Base-by-base conservation (phyloP, 129 eudicot genomes). In the Saussurea involucrata region DNA sequence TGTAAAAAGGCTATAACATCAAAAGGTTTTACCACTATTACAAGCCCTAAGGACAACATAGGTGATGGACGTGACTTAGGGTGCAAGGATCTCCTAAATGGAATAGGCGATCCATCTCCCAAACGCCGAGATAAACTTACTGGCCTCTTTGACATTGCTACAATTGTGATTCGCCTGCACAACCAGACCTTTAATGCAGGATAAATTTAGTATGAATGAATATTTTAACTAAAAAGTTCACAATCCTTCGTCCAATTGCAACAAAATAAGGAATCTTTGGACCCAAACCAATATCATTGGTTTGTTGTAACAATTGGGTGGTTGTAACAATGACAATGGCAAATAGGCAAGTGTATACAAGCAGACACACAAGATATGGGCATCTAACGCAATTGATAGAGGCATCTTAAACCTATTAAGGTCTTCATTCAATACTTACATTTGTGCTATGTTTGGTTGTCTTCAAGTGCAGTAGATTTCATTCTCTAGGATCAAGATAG, bases 11-110 rank as follows among this genome's bases (percentile, higher is more conserved):
- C 17, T 49, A 37, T 55, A 60, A 74, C 40, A 37, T 6, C 24
- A 64, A 46, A 46, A 58, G 40, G 73, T 7, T n/a, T 76, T 86
- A 92, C 98, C 96, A 90, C 69, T 46, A 90, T 82, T 71, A 90
- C 77, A 33, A 90, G 90, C 11, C 84, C 89, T 11, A 92, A 29
- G 11, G 96, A 92, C 49, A 90, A 66, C 64, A 85, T 63, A 53
- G 98, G 92, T 13, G 93, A 87, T 60, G 96, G 85, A 18, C 90
- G 96, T 74, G 96, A 78, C 67, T 92, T 92, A 32, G 87, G 85
- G 78, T 87, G 88, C 80, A 90, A 80, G 18, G 89, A 85, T n/a
- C 90, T 92, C 82, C 71, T 81, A 76, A 88, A 86, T n/a, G 98
- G 90, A 36, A 90, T 63, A 69, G 83, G 22, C 57, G 76, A 89